Conservation (phyloP, 257 asterid species). For the Marsdenia floribunda region DNA sequence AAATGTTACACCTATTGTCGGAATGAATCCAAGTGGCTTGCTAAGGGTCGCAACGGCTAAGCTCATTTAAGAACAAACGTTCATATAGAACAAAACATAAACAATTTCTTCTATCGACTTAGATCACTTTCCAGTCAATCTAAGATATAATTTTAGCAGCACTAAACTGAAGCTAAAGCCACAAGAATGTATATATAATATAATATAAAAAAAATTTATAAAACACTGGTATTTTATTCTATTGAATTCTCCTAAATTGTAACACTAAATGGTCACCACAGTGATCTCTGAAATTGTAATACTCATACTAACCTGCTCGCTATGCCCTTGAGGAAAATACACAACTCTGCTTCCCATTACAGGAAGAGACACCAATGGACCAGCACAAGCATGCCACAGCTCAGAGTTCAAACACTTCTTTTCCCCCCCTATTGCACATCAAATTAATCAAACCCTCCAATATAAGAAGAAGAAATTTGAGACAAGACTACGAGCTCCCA, state of each 20-base stretch:
- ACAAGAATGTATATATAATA: background rate
- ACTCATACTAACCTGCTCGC: constrained; percentile 61
- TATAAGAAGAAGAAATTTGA: background rate
- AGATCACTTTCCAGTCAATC: background rate
- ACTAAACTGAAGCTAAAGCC: background rate
- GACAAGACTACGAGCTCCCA: background rate
- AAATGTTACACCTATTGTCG: no score
- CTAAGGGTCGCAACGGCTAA: no score
- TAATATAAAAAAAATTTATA: background rate
- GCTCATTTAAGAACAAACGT: background rate
- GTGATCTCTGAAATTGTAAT: constrained; percentile 5
- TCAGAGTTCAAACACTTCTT: constrained; percentile 92
- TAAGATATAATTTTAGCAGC: background rate
- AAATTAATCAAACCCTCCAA: constrained; percentile 13
- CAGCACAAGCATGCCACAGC: constrained; percentile 98
- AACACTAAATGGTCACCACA: background rate
- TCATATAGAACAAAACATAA: background rate
- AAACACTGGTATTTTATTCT: background rate
- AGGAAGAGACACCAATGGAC: constrained; percentile 90
- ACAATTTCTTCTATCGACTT: background rate
- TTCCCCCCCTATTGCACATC: constrained; percentile 54
- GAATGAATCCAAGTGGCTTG: no score
- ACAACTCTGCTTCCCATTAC: constrained; percentile 81
- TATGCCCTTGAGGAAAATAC: constrained; percentile 92
- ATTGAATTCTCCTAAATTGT: background rate